phyloP scores from a whole-genome alignment of 2,329 filamentous ascomycete genomes.

The Alternaria brassicicola region DNA sequence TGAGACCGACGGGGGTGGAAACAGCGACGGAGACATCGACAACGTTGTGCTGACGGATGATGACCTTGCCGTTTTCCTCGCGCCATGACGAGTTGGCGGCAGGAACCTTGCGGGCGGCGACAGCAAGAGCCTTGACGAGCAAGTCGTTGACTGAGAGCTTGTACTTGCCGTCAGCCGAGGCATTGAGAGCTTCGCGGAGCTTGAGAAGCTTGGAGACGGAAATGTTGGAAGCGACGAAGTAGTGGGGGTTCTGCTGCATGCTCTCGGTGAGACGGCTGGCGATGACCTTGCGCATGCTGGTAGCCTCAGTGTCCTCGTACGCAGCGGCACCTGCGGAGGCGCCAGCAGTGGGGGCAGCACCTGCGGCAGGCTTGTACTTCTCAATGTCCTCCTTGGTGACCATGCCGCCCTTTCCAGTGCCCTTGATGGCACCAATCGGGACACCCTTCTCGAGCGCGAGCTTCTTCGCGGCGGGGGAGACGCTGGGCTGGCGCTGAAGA shows the following conservation, averaged over 20 bases:
- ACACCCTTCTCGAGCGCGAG: conserved; percentile 86
- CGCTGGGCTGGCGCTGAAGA: conserved; percentile 80
- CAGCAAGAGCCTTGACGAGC: conserved; percentile 92
- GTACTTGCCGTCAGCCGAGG: conserved; percentile 87
- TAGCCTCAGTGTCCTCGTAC: conserved; percentile 84
- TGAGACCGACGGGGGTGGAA: conserved; percentile 88
- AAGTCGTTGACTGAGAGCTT: conserved; percentile 99
- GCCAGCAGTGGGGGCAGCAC: conserved; percentile 55
- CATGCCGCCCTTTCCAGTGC: conserved; percentile 81
- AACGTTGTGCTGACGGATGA: conserved; percentile 90
- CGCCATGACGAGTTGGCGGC: conserved; percentile 94
- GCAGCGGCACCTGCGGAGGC: conserved; percentile 65
- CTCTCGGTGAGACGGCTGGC: conserved; percentile 89
- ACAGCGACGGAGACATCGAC: conserved; percentile 97
- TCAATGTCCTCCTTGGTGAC: conserved; percentile 94
- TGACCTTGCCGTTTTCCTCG: conserved; percentile 73
- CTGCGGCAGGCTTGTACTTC: conserved; percentile 70
- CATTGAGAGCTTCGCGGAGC: conserved; percentile 92
- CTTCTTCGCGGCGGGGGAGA: conserved; percentile 75
- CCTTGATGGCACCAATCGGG: conserved; percentile 78
- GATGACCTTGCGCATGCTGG: conserved; percentile 97
- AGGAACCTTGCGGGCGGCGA: conserved; percentile 91
- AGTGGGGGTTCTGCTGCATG: conserved; percentile 93
- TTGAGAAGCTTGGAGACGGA: conserved; percentile 96
- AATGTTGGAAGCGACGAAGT: conserved; percentile 90